Base-by-base conservation (phyloP, 106 monocot species). In the Chionographis japonica region DNA sequence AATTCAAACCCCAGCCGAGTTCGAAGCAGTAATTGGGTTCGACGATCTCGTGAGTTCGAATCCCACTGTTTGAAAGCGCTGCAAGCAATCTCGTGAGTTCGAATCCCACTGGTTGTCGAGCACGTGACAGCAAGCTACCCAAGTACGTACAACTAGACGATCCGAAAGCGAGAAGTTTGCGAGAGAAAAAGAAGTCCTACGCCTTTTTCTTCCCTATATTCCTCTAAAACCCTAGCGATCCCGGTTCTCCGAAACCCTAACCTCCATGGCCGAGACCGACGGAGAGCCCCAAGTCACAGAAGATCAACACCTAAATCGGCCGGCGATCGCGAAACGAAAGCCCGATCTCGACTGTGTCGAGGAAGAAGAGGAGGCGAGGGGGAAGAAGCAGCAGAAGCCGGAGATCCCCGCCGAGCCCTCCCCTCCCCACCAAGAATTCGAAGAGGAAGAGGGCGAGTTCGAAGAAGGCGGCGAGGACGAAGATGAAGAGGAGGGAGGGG, bases 271-370 rank as follows among this genome's bases (percentile, higher is more conserved):
- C 12, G 56, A 56, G 14, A 18, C 6, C 56, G 16, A 7, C 16
- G 18, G 18, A 1, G 16, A 15, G 10, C 18, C 56, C 14, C 16
- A 56, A 56, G 5, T 9, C 56, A 7, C 14, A 12, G 2, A 7
- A 18, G 6, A 12, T 6, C 56, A 56, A 13, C 56, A 56, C 12
- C 10, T 12, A 1, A 6, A 56, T 16, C 1, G 14, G 14, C 12
- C 56, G 12, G 27, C 27, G 27, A 27, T 27, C 70, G 9, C 58
- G 6, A 71, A 71, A 36, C 50, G 71, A 15, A 71, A 71, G 46
- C 71, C 71, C 14, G 52, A 36, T 12, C 51, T 4, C 12, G 71
- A 71, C 7, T 52, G 50, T 49, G 15, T 50, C 51, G 52, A 46
- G 9, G 9, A 15, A 36, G 69, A 46, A 4, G 56, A 56, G 6